Conservation (phyloP, 2,329 filamentous ascomycete genomes). For the Botrytis byssoidea region DNA sequence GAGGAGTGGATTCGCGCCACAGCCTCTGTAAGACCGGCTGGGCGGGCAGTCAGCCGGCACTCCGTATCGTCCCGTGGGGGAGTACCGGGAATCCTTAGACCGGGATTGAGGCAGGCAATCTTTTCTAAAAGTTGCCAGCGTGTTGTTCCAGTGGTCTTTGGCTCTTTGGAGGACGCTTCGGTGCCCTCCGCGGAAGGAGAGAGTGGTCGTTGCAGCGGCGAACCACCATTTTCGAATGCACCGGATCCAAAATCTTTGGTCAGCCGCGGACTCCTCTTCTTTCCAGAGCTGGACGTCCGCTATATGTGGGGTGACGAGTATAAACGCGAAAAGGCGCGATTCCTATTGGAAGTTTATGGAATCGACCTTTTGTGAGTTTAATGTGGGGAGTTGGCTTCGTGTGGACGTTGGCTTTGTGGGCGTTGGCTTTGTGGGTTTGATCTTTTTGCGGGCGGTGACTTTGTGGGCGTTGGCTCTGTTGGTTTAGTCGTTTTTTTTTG, state of each 20-base stretch:
- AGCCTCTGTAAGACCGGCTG: constrained; percentile 2
- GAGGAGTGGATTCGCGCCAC: neutral
- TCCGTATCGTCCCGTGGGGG: neutral
- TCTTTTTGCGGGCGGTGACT: no score
- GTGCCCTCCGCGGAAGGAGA: neutral
- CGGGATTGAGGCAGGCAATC: constrained; percentile 5
- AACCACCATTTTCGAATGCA: constrained; percentile 1
- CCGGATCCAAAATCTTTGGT: neutral
- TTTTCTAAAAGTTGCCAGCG: neutral
- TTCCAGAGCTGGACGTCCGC: constrained; percentile 8
- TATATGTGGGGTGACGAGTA: constrained; percentile 1
- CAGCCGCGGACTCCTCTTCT: neutral
- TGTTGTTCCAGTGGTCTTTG: constrained; percentile 4
- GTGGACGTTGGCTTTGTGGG: neutral
- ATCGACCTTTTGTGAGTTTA: neutral
- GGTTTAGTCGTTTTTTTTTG: neutral
- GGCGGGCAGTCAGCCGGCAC: neutral
- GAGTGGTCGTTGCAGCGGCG: neutral
- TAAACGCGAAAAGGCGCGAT: neutral
- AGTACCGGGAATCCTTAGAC: constrained; percentile 8
- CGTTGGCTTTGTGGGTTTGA: no score
- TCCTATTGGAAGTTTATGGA: neutral
- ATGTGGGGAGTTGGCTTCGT: neutral
- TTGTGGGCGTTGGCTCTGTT: neutral
- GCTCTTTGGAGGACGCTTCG: neutral